Conservation (phyloP, 2,329 filamentous ascomycete genomes). For the Epichloe sylvatica region DNA sequence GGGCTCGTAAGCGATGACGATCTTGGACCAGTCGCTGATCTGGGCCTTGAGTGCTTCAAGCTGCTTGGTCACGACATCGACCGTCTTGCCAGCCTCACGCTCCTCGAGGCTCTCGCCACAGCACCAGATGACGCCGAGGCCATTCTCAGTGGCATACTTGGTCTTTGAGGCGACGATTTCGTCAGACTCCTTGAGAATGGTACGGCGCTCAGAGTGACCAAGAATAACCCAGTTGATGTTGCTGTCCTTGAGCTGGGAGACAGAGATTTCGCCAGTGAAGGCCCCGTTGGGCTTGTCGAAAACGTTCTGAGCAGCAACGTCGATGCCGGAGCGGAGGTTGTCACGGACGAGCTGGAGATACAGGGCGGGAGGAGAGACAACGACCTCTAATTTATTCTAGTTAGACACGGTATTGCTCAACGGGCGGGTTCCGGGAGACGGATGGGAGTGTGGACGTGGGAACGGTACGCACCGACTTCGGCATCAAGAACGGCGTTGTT, state of each 20-base stretch:
- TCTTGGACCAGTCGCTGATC: conserved; percentile 77
- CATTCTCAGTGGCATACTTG: conserved; percentile 78
- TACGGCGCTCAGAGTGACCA: conserved; percentile 89
- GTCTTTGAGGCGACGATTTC: conserved; percentile 83
- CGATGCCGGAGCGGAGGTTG: conserved; percentile 59
- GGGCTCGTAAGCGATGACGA: conserved; percentile 96
- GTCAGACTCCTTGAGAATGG: conserved; percentile 77
- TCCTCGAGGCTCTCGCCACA: conserved; percentile 92
- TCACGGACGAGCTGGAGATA: conserved; percentile 83
- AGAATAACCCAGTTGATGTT: conserved; percentile 82
- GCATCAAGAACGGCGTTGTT: conserved; percentile 72
- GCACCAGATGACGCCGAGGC: conserved; percentile 87
- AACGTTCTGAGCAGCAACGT: conserved; percentile 91
- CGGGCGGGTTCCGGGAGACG: neutral
- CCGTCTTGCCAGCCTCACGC: conserved; percentile 73
- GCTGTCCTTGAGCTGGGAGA: conserved; percentile 78
- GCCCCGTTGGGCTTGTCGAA: conserved; percentile 94
- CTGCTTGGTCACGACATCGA: conserved; percentile 73
- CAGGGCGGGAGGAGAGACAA: conserved; percentile 78
- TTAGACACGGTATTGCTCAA: neutral
- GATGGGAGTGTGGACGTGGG: conserved; percentile 1
- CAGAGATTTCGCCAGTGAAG: conserved; percentile 93
- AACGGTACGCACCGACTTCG: conserved; percentile 47
- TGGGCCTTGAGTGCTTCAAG: conserved; percentile 66
- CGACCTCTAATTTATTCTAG: conserved; percentile 53